Evolutionary conservation across 2,329 filamentous ascomycete genomes (phyloP).

Genomic region (Phaeoacremonium minimum): DNA sequence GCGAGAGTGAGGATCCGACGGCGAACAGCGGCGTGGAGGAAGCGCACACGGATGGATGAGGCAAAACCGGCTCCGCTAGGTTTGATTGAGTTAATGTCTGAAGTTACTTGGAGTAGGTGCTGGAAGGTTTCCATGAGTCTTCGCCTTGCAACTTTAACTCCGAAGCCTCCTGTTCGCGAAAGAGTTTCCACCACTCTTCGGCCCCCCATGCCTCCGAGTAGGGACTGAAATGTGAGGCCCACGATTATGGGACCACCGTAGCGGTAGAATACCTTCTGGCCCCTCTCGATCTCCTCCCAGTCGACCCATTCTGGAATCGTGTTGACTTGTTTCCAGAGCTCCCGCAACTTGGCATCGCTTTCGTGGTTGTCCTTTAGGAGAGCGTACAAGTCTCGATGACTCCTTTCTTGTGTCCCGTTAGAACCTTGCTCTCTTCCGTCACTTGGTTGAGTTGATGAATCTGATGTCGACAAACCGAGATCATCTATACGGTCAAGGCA

Average conservation of each 20-base stretch:
- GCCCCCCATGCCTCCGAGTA: constrained; percentile 70
- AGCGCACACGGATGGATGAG: constrained; percentile 62
- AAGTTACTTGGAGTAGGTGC: constrained; percentile 68
- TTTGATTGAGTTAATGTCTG: constrained; percentile 58
- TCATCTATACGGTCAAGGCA: constrained; percentile 60
- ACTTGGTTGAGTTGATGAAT: too few species aligned
- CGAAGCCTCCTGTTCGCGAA: constrained; percentile 70
- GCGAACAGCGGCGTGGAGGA: constrained; percentile 66
- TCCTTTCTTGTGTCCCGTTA: constrained; percentile 19
- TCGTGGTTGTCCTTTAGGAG: constrained; percentile 55
- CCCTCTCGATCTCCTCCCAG: constrained; percentile 69
- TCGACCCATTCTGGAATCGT: constrained; percentile 71
- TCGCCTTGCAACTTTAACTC: constrained; percentile 59
- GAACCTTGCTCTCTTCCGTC: too few species aligned
- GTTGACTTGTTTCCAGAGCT: constrained; percentile 64
- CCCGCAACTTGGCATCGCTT: constrained; percentile 46
- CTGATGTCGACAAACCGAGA: constrained; percentile 46
- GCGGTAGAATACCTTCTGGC: constrained; percentile 73
- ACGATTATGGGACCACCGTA: constrained; percentile 67
- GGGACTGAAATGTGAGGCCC: constrained; percentile 58
- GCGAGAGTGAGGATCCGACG: constrained; percentile 59
- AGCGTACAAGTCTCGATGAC: constrained; percentile 55
- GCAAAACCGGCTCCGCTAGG: constrained; percentile 64
- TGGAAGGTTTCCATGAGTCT: constrained; percentile 68
- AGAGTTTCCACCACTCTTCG: constrained; percentile 70